Evolutionary conservation across 108 stramenopile species (phyloP).

Genomic region (Pseudonitzschia delicatissima): DNA sequence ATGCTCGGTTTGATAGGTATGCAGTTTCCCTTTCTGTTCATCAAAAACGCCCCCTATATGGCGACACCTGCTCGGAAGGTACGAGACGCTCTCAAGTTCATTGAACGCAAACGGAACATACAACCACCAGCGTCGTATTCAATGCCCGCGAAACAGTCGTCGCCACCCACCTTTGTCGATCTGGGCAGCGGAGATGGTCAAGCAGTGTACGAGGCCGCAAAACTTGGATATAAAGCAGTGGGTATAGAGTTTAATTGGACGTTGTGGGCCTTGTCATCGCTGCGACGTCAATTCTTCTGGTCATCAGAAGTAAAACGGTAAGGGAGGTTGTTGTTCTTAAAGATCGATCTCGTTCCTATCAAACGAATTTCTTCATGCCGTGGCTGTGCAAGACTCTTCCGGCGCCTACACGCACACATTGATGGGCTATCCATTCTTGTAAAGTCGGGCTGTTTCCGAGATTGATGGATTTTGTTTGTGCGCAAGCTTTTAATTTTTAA

Average conservation of each 20-base stretch:
- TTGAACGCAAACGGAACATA: background rate
- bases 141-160: background rate
- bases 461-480: no score
- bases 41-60: slow-evolving; percentile 71
- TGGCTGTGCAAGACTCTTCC: no score
- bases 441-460: no score
- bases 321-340: no score
- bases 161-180: slow-evolving; percentile 51
- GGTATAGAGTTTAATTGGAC: slow-evolving; percentile 79
- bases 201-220: slow-evolving; percentile 59
- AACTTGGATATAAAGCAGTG: slow-evolving; percentile 40
- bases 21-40: slow-evolving; percentile 62
- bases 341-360: no score
- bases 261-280: slow-evolving; percentile 52
- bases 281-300: slow-evolving; percentile 54
- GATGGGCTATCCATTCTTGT: no score
- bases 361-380: no score
- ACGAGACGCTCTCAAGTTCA: slow-evolving; percentile 41
- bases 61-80: slow-evolving; percentile 73
- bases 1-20: slow-evolving; percentile 51
- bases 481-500: no score
- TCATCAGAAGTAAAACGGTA: slow-evolving; percentile 18
- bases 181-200: slow-evolving; percentile 76
- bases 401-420: no score
- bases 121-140: background rate